Evolutionary conservation across 108 stramenopile species (phyloP).

Genomic region (Cyclostephanos invisitatus): DNA sequence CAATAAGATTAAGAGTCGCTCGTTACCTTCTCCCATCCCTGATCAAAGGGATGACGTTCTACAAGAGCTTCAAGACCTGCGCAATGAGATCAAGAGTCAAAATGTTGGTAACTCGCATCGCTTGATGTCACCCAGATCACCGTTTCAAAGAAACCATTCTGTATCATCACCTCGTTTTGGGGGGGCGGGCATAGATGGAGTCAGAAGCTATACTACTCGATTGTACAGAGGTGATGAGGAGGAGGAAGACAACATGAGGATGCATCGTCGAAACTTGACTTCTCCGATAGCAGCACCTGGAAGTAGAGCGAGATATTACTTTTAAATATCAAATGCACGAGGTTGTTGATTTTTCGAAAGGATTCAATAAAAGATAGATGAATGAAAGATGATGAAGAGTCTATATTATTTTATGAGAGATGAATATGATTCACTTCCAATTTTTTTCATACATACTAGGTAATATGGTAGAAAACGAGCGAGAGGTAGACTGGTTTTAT

Average conservation of each 20-base stretch:
- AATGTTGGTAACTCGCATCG: not conserved
- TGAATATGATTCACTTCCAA: too few species aligned
- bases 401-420: too few species aligned
- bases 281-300: not conserved
- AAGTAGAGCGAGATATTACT: not conserved
- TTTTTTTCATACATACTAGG: too few species aligned
- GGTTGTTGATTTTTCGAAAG: not conserved
- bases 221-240: not conserved
- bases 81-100: conserved; percentile 24
- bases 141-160: not conserved
- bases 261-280: not conserved
- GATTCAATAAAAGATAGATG: not conserved
- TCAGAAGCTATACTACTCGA: not conserved
- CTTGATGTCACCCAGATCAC: not conserved
- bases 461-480: too few species aligned
- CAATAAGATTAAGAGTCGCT: conserved; percentile 22
- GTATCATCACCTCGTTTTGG: not conserved
- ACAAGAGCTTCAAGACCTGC: conserved; percentile 22
- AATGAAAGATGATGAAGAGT: too few species aligned
- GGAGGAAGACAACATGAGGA: not conserved
- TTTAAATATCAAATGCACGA: not conserved
- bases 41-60: not conserved
- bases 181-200: not conserved
- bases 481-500: too few species aligned
- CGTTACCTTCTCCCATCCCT: not conserved